Percentiles rank a stretch among this genome's conserved stretches.
These are phyloP conservation scores for Medicago arabica DNA, from an alignment of 306 rosid species.

Conservation along the genomic window DNA sequence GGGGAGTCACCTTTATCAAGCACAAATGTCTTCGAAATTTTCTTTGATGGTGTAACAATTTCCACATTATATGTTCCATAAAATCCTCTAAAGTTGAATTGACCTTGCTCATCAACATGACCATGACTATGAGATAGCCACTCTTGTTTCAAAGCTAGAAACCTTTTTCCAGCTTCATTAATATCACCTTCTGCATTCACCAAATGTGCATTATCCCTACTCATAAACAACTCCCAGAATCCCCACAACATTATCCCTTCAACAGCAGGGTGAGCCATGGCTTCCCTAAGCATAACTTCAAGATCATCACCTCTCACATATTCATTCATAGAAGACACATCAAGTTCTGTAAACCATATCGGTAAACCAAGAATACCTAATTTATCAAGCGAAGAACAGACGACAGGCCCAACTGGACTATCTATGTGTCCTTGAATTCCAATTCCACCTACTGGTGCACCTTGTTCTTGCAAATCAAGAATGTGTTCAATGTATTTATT, in stretches of 20 bases:
- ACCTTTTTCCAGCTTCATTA: constrained; percentile 83
- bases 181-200: constrained; percentile 90
- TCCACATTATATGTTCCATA: constrained; percentile 75
- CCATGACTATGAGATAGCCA: constrained; percentile 76
- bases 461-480: constrained; percentile 82
- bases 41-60: constrained; percentile 58
- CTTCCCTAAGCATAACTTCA: constrained; percentile 86
- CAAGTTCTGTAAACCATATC: constrained; percentile 92
- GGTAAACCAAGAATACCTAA: constrained; percentile 88
- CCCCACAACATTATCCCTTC: constrained; percentile 94
- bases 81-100: constrained; percentile 79
- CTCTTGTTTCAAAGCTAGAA: constrained; percentile 70
- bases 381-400: constrained; percentile 72
- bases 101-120: constrained; percentile 58
- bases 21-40: constrained; percentile 67
- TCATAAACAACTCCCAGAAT: constrained; percentile 92
- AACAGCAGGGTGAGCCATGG: constrained; percentile 79
- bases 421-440: constrained; percentile 94
- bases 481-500: constrained; percentile 78
- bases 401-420: constrained; percentile 81
- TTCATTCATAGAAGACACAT: constrained; percentile 82
- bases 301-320: constrained; percentile 83
- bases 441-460: constrained; percentile 85
- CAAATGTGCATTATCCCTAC: constrained; percentile 75
- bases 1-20: constrained; percentile 76